Conservation (phyloP, 202 grass and related monocot species). For the Digitaria exilis region DNA sequence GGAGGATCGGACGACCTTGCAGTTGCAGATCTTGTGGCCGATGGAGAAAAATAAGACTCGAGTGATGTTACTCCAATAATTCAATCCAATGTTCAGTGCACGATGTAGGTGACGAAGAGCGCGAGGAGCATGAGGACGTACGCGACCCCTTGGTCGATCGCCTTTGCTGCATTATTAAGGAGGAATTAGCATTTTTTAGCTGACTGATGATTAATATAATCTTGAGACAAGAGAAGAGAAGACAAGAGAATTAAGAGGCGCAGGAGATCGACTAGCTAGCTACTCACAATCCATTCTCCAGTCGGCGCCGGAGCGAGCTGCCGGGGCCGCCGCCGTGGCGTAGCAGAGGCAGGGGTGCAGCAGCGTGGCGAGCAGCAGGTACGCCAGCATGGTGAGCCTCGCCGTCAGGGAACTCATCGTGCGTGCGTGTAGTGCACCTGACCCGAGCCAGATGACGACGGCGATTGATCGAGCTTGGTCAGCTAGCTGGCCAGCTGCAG, state of each 20-base stretch:
- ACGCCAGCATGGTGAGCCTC: constrained; percentile 26
- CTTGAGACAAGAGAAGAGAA: no score
- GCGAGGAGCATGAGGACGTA: constrained; percentile 60
- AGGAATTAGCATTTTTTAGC: neutral
- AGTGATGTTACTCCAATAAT: neutral
- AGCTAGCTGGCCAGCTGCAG: no score
- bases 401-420: constrained; percentile 38
- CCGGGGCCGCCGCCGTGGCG: neutral
- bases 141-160: constrained; percentile 60
- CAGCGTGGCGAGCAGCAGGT: constrained; percentile 46
- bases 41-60: no score
- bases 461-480: no score
- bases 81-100: constrained; percentile 19
- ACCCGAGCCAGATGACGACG: no score
- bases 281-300: constrained; percentile 45
- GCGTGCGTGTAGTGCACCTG: no score
- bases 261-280: neutral
- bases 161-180: constrained; percentile 38
- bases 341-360: constrained; percentile 51
- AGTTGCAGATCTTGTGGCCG: no score
- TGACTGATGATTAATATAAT: neutral
- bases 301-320: neutral
- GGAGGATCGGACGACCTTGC: neutral
- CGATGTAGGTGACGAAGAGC: constrained; percentile 50
- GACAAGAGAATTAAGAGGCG: neutral